Percentiles rank a stretch among this genome's conserved stretches.
phyloP scores from a whole-genome alignment of 192 early-diverging fungal genomes.

The Linnemannia zychae region DNA sequence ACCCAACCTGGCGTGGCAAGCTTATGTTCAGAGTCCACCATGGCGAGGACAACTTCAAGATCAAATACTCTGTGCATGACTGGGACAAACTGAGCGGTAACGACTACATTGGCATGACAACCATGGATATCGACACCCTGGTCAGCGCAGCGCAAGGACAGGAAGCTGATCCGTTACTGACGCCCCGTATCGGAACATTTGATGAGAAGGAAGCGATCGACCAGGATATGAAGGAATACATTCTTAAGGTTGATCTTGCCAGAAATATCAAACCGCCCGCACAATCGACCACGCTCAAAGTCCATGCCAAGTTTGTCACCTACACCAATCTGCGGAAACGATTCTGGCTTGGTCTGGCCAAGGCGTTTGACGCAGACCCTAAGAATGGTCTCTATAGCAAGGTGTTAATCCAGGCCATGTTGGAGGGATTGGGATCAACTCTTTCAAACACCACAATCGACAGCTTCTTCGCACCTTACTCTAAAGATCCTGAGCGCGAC shows the following conservation, averaged over 20 bases:
- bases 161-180: constrained; percentile 16
- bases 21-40: constrained; percentile 71
- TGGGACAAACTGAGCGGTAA: constrained; percentile 82
- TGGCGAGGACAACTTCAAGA: constrained; percentile 58
- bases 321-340: constrained; percentile 74
- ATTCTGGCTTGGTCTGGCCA: constrained; percentile 82
- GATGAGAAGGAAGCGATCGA: constrained; percentile 45
- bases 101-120: constrained; percentile 71
- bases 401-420: constrained; percentile 72
- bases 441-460: constrained; percentile 76
- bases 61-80: constrained; percentile 79
- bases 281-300: constrained; percentile 59
- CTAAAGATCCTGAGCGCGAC: constrained; percentile 65
- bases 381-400: constrained; percentile 66
- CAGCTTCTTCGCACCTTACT: constrained; percentile 66
- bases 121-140: constrained; percentile 67
- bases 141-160: constrained; percentile 50
- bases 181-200: constrained; percentile 13
- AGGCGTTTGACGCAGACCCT: constrained; percentile 72
- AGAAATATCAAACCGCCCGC: constrained; percentile 31
- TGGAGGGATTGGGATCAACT: constrained; percentile 78
- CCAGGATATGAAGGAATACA: constrained; percentile 41
- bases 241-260: constrained; percentile 30
- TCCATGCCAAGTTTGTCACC: constrained; percentile 79
- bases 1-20: constrained; percentile 83